These are phyloP conservation scores for Komagataella ulmi DNA, from an alignment of 805 yeast genomes.

Conservation along the genomic window DNA sequence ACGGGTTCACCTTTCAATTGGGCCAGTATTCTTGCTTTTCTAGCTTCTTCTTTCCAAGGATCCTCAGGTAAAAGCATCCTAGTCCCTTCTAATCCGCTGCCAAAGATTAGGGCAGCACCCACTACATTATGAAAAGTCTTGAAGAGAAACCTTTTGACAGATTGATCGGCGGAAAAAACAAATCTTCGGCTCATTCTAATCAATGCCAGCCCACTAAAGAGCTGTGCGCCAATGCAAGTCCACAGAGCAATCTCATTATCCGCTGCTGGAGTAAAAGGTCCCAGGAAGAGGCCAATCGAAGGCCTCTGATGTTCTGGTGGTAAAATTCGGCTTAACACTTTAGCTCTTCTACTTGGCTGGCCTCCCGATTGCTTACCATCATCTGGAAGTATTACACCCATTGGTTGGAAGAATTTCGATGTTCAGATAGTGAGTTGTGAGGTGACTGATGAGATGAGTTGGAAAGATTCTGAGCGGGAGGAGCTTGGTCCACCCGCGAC, in stretches of 20 bases:
- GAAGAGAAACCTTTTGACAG: background rate
- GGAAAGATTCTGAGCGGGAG: background rate
- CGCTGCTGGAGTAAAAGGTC: conserved; percentile 4
- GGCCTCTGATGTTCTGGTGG: background rate
- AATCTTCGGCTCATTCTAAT: conserved; percentile 5
- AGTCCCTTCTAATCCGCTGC: background rate
- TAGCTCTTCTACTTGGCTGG: background rate
- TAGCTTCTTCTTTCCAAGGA: conserved; percentile 31
- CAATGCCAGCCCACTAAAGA: conserved; percentile 8
- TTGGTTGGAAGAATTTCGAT: background rate
- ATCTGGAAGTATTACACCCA: background rate
- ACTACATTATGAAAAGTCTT: background rate
- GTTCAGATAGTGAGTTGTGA: background rate
- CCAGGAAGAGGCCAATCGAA: background rate
- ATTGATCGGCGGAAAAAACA: background rate
- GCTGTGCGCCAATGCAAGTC: conserved; percentile 3
- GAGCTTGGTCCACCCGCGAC: background rate
- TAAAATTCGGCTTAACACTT: background rate
- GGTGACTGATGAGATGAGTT: background rate
- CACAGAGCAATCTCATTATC: conserved; percentile 1
- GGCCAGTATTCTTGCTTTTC: conserved; percentile 21
- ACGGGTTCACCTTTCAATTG: conserved; percentile 23
- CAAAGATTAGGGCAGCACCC: background rate
- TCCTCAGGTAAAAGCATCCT: conserved; percentile 16
- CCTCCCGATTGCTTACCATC: background rate